These are phyloP conservation scores for Physaria fendleri DNA, from an alignment of 345 rosid genomes.

Conservation along the genomic window DNA sequence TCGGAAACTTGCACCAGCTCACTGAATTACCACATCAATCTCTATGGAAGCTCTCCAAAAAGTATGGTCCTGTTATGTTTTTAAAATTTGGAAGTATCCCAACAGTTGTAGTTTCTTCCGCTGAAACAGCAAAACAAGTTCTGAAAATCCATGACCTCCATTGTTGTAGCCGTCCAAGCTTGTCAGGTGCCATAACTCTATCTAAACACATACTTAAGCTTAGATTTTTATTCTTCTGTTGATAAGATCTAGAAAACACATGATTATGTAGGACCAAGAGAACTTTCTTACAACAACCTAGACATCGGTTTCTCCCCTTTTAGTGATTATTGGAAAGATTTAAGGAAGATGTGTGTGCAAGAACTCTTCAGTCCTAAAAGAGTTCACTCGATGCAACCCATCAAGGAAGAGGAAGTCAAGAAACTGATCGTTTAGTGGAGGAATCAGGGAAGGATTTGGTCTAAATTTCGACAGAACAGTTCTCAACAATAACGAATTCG, in stretches of 20 bases:
- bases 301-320: slow-evolving; percentile 41
- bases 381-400: slow-evolving; percentile 28
- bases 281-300: slow-evolving; percentile 31
- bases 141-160: too few relatives aligned
- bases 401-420: slow-evolving; percentile 33
- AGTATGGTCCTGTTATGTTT: too few relatives aligned
- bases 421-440: slow-evolving; percentile 23
- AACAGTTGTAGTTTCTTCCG: slow-evolving; percentile 34
- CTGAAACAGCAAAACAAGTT: slow-evolving; percentile 29
- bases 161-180: too few relatives aligned
- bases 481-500: slow-evolving; percentile 17
- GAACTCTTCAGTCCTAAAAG: slow-evolving; percentile 34
- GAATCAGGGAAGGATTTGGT: slow-evolving; percentile 31
- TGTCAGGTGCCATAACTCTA: too few relatives aligned
- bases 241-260: not conserved
- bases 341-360: slow-evolving; percentile 27
- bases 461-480: slow-evolving; percentile 24
- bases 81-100: slow-evolving; percentile 23
- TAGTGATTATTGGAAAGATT: slow-evolving; percentile 34
- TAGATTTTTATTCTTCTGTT: too few relatives aligned
- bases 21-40: not conserved
- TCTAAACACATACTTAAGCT: too few relatives aligned
- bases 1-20: too few relatives aligned
- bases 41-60: not conserved
- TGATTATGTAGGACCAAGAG: slow-evolving; percentile 13